Evolutionary conservation across 2,329 filamentous ascomycete genomes (phyloP).

Genomic region (Gyromitra esculenta): DNA sequence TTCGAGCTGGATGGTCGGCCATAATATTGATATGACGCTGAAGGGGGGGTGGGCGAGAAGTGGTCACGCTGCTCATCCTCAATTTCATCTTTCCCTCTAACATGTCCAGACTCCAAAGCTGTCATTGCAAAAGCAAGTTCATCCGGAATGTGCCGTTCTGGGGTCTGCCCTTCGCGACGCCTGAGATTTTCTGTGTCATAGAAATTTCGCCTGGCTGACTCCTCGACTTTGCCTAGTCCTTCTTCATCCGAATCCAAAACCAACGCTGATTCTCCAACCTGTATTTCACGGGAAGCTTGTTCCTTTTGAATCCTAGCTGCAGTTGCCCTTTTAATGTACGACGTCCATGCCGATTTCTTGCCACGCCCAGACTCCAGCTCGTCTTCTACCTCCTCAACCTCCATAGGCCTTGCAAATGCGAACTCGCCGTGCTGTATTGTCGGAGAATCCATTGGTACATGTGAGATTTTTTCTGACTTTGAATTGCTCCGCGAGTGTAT

Average conservation of each 20-base stretch:
- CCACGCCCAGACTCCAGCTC: constrained; percentile 58
- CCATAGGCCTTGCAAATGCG: constrained; percentile 51
- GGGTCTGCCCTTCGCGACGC: constrained; percentile 47
- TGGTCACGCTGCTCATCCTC: constrained; percentile 50
- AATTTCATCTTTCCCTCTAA: constrained; percentile 46
- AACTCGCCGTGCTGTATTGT: constrained; percentile 53
- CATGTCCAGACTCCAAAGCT: constrained; percentile 52
- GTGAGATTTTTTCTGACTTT: constrained; percentile 44
- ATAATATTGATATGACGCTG: constrained; percentile 47
- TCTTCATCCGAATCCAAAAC: constrained; percentile 51
- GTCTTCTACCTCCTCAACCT: constrained; percentile 52
- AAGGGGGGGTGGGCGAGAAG: constrained; percentile 43
- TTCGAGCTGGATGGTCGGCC: constrained; percentile 49
- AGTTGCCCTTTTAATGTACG: constrained; percentile 77
- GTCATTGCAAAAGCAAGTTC: constrained; percentile 54
- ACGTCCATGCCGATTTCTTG: constrained; percentile 68
- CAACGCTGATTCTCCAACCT: constrained; percentile 44
- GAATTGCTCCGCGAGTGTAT: constrained; percentile 52
- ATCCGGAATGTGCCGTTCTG: constrained; percentile 49
- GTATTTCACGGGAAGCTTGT: constrained; percentile 60
- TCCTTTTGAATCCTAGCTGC: constrained; percentile 64
- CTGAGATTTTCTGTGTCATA: constrained; percentile 47
- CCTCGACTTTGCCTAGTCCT: constrained; percentile 14
- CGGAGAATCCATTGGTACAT: constrained; percentile 51
- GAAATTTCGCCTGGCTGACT: constrained; percentile 8